phyloP scores from a whole-genome alignment of 2,329 filamentous ascomycete genomes.

The Neopestalotiopsis sp. region DNA sequence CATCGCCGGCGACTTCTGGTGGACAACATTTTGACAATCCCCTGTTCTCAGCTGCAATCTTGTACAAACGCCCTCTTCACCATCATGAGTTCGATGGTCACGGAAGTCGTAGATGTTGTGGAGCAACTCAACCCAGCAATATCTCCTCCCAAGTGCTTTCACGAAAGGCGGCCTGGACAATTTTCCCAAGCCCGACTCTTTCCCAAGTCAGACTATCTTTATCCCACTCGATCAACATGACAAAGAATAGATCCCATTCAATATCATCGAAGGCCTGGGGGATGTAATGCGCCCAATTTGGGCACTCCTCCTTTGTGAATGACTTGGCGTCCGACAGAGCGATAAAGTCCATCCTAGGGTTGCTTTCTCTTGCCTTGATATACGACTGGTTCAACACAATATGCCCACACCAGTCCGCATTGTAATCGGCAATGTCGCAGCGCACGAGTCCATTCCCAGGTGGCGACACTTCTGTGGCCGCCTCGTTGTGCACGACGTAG shows the following conservation, averaged over 20 bases:
- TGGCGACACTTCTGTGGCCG: accelerated
- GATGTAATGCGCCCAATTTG: neutral
- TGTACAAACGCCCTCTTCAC: too few species aligned
- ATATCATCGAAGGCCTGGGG: neutral
- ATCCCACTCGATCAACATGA: neutral
- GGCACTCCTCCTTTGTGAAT: neutral
- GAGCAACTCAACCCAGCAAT: neutral
- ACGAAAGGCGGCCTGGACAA: neutral
- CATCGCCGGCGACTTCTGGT: too few species aligned
- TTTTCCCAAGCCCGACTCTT: neutral
- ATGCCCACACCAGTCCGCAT: neutral
- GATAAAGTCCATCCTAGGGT: neutral
- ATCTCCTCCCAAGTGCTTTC: neutral
- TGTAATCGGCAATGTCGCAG: neutral
- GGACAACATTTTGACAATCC: too few species aligned
- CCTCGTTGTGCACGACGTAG: neutral
- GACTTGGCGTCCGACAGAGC: neutral
- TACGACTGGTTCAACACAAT: neutral
- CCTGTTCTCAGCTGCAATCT: too few species aligned
- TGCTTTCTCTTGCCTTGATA: too few species aligned
- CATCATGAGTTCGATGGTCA: too few species aligned
- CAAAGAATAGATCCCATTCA: neutral
- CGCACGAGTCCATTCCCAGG: neutral
- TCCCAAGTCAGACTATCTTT: neutral
- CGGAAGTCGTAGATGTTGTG: too few species aligned